Evolutionary conservation across 441 rosid genomes (phyloP), one percentile per base, ranked within the genome.

Genomic region (Omphalea diandra): DNA sequence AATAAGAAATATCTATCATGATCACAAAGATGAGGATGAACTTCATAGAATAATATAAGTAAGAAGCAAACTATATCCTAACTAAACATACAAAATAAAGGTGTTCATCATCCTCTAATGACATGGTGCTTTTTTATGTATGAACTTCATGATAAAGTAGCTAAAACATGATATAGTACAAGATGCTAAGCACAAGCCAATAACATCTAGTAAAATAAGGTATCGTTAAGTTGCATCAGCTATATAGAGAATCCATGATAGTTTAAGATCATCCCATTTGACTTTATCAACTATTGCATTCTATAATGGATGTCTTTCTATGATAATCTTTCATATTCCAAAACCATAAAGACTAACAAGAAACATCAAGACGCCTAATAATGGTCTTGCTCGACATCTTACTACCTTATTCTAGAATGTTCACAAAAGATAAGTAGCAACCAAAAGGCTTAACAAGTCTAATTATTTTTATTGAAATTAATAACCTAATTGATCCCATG

Each of bases 1-100:
- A 49, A 65, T 76, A 58, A 73, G 67, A 74, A 14, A 40, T 5
- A 64, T 55, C 29, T 7, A 17, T 65, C 65, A 35, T 63, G 35
- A 75, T 29, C 64, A 43, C 20, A 71, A 50, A 52, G 24, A 67
- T 52, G 68, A 33, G 59, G 56, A 35, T 8, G 24, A 69, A 68
- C 67, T 44, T 49, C 32, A 18, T 41, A 47, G 20, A 29, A 12
- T 8, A 32, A 24, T 14, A 26, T 27, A 81, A 40, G 33, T 49
- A 58, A 54, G 8, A 67, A 24, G 38, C 44, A 31, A 53, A 59
- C 18, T 24, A 46, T 54, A 3, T 54, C 11, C 31, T 27, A 64
- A 54, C 38, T 41, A 43, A 69, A 24, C 26, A 69, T 5, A 65
- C 47, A 56, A 9, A 52, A 24, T 53, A 35, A n/a, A 36, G 70